Conservation (phyloP, 495 filamentous ascomycete species). For the Astrothelium subdiscretum region DNA sequence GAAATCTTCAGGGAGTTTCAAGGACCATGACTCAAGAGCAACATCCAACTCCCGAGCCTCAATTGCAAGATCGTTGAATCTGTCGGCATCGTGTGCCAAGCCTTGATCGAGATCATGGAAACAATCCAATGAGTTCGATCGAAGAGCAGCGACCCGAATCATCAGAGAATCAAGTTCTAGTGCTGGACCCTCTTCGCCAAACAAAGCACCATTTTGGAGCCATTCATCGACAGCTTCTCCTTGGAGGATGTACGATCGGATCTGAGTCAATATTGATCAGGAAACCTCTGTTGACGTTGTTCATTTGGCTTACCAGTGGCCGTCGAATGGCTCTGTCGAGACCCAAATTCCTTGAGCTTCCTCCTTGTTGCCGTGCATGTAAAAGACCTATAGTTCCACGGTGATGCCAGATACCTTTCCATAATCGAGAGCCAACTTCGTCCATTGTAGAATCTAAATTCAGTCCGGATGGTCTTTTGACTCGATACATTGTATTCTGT, state of each 20-base stretch:
- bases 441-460: background rate
- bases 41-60: constrained; percentile 13
- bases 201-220: constrained; percentile 16
- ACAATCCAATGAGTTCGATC: constrained; percentile 7
- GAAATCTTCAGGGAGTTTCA: constrained; percentile 10
- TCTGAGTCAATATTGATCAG: background rate
- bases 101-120: background rate
- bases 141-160: constrained; percentile 17
- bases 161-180: constrained; percentile 14
- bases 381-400: constrained; percentile 9
- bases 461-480: background rate
- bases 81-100: background rate
- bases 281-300: background rate
- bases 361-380: constrained; percentile 15
- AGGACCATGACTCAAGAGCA: background rate
- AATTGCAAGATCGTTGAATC: constrained; percentile 7
- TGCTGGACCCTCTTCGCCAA: constrained; percentile 12
- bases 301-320: background rate
- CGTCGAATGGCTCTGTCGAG: constrained; percentile 22
- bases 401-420: background rate
- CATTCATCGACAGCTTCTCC: constrained; percentile 8
- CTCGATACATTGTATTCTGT: constrained; percentile 2
- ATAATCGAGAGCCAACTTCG: background rate
- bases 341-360: constrained; percentile 12
- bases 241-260: background rate